phyloP scores from a whole-genome alignment of 257 asterid genomes.

The Solanum appendiculatum region DNA sequence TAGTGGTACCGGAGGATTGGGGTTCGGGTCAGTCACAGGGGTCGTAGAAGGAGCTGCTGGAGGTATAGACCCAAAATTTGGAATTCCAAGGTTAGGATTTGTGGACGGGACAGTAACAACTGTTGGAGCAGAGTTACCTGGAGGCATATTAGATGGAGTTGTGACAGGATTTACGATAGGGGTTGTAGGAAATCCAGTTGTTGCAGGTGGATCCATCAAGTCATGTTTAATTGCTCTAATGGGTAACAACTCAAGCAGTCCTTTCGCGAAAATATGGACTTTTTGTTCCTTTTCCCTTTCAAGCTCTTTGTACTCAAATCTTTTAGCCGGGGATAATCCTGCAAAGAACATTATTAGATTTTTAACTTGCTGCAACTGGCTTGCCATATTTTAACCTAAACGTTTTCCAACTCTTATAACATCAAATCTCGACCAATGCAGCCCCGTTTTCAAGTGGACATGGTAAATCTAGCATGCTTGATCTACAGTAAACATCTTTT shows the following conservation, averaged over 20 bases:
- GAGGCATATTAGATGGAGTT: slow-evolving; percentile 48
- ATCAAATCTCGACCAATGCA: neutral
- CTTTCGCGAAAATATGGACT: slow-evolving; percentile 14
- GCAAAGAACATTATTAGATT: neutral
- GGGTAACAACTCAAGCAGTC: slow-evolving; percentile 8
- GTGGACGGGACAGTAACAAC: slow-evolving; percentile 39
- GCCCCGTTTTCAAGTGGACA: neutral
- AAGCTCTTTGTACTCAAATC: slow-evolving; percentile 4
- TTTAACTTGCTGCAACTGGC: neutral
- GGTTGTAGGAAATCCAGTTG: slow-evolving; percentile 28
- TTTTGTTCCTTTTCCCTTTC: slow-evolving; percentile 2
- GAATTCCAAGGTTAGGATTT: slow-evolving; percentile 26
- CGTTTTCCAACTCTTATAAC: neutral
- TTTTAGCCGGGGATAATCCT: slow-evolving; percentile 17
- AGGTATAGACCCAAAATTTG: slow-evolving; percentile 22
- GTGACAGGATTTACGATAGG: slow-evolving; percentile 65
- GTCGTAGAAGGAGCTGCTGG: slow-evolving; percentile 21
- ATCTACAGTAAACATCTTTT: neutral
- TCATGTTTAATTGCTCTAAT: slow-evolving; percentile 23
- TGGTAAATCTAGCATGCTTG: neutral
- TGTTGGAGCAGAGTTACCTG: slow-evolving; percentile 23
- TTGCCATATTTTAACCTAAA: neutral
- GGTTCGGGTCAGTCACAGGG: slow-evolving; percentile 15
- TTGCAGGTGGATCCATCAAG: slow-evolving; percentile 19
- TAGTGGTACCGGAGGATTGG: slow-evolving; percentile 1